Evolutionary conservation across 208 protist species (phyloP).

Genomic region (Leishmania amazonensis): DNA sequence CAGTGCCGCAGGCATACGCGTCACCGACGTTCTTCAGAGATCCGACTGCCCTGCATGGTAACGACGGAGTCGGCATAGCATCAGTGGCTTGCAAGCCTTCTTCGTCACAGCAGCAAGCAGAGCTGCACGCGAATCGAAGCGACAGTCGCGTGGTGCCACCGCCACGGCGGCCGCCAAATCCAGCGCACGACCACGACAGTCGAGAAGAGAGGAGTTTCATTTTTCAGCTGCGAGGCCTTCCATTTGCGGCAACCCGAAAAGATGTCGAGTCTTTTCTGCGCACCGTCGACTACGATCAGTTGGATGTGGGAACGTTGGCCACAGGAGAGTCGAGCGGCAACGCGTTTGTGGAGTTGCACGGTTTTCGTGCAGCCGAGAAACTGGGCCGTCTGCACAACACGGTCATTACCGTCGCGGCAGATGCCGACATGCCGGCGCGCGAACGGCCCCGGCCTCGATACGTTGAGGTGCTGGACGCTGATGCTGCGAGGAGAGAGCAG

Average conservation of each 20-base stretch:
- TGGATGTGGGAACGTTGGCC: constrained; percentile 50
- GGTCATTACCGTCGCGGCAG: constrained; percentile 1
- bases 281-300: constrained; percentile 28
- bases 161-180: neutral
- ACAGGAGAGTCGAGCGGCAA: constrained; percentile 62
- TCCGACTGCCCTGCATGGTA: neutral
- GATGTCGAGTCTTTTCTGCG: constrained; percentile 62
- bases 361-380: neutral
- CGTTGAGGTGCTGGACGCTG: constrained; percentile 13
- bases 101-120: neutral
- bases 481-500: neutral
- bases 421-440: neutral
- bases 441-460: constrained; percentile 15
- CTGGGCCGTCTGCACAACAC: constrained; percentile 6
- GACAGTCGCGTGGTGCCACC: neutral
- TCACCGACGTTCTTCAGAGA: neutral
- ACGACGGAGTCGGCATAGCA: neutral
- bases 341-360: constrained; percentile 64
- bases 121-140: neutral
- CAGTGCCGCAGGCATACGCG: neutral
- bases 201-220: constrained; percentile 23
- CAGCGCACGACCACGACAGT: neutral
- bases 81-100: too few relatives aligned
- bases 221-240: constrained; percentile 73
- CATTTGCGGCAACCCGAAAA: constrained; percentile 50